Conservation (phyloP, 1,284 basidiomycete species). For the Apiotrichum gracile region DNA sequence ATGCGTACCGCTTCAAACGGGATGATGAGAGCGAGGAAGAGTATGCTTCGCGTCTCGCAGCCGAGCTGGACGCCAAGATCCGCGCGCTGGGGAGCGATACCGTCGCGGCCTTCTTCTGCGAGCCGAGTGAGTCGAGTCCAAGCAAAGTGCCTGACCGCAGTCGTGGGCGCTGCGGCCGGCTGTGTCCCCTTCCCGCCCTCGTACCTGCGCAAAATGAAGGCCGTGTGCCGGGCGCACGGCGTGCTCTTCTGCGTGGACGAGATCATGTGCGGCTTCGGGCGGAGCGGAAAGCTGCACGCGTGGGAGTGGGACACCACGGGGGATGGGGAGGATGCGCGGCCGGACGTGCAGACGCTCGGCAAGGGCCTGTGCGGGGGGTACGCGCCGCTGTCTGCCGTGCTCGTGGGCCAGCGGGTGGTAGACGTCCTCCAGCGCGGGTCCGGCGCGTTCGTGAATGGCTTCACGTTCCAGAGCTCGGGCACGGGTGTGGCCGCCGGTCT, state of each 20-base stretch:
- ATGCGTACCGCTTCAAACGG: constrained; percentile 66
- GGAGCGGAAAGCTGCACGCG: constrained; percentile 67
- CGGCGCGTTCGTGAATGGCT: constrained; percentile 62
- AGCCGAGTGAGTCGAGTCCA: constrained; percentile 52
- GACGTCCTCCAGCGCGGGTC: constrained; percentile 60
- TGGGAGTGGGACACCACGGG: constrained; percentile 65
- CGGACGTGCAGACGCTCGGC: constrained; percentile 76
- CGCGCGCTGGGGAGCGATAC: constrained; percentile 68
- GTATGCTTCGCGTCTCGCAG: constrained; percentile 65
- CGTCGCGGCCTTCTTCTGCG: constrained; percentile 50
- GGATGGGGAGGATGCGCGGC: constrained; percentile 35
- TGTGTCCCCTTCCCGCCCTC: constrained; percentile 33
- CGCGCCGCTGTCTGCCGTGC: constrained; percentile 71
- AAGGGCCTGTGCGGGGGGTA: constrained; percentile 84
- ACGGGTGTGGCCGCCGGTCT: constrained; percentile 68
- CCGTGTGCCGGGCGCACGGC: constrained; percentile 78
- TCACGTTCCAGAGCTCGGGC: constrained; percentile 78
- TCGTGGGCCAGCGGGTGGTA: constrained; percentile 66
- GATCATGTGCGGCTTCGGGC: constrained; percentile 79
- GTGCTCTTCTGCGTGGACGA: constrained; percentile 82
- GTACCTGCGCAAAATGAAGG: constrained; percentile 61
- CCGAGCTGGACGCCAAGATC: constrained; percentile 78
- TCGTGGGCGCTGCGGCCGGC: constrained; percentile 73
- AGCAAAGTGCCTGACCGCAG: neutral
- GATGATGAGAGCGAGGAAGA: constrained; percentile 64